phyloP scores from a whole-genome alignment of 2,329 filamentous ascomycete species.

The Aspergillus brunneoviolaceus region DNA sequence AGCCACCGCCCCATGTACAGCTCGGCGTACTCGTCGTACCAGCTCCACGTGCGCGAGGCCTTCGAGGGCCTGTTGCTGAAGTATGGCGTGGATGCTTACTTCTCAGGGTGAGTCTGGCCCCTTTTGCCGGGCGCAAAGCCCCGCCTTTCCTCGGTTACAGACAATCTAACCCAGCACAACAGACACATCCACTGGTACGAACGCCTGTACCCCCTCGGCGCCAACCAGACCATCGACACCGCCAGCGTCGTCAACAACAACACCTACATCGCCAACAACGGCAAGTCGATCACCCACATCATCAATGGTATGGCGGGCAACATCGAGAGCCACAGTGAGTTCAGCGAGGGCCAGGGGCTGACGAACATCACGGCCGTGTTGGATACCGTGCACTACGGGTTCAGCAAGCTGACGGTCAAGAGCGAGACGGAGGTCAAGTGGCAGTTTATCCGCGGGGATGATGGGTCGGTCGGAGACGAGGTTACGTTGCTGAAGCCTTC shows the following conservation, averaged over 20 bases:
- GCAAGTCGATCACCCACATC: conserved; percentile 51
- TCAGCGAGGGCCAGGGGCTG: conserved; percentile 34
- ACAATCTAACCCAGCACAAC: neutral
- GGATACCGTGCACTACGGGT: conserved; percentile 50
- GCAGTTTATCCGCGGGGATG: conserved; percentile 48
- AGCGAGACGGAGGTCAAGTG: conserved; percentile 45
- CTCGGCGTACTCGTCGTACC: conserved; percentile 47
- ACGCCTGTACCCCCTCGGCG: conserved; percentile 40
- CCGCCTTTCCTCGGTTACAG: neutral
- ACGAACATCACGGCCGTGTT: conserved; percentile 48
- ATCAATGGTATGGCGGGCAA: conserved; percentile 57
- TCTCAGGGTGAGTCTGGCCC: conserved; percentile 34
- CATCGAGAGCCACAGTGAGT: conserved; percentile 50
- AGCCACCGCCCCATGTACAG: conserved; percentile 53
- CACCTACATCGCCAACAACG: conserved; percentile 51
- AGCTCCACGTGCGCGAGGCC: conserved; percentile 45
- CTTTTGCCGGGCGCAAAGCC: neutral
- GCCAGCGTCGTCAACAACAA: conserved; percentile 47
- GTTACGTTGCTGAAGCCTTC: conserved; percentile 36
- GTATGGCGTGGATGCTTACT: conserved; percentile 49
- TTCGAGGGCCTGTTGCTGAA: conserved; percentile 49
- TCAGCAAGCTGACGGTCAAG: conserved; percentile 48
- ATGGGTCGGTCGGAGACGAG: conserved; percentile 39
- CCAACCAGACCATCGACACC: conserved; percentile 44
- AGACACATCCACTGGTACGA: conserved; percentile 53